These are phyloP conservation scores for Aspergillus nidulans DNA, from an alignment of 495 filamentous ascomycete species.

Conservation along the genomic window DNA sequence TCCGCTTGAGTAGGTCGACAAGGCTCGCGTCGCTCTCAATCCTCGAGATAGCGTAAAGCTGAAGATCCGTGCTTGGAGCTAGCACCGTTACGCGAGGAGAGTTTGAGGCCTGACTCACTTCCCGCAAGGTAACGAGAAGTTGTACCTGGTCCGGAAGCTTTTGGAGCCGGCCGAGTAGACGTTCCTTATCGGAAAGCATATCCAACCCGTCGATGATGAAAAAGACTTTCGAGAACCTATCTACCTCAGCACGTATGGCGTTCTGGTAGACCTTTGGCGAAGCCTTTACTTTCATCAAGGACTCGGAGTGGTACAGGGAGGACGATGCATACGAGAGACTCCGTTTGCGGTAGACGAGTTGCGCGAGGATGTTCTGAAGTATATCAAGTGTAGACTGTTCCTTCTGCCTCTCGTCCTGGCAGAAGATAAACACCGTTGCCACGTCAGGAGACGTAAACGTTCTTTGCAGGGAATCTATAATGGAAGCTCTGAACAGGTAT, in stretches of 20 bases:
- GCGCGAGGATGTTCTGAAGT: conserved; percentile 26
- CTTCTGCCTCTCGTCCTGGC: conserved; percentile 25
- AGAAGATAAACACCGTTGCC: conserved; percentile 29
- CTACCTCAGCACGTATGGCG: conserved; percentile 33
- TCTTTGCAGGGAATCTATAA: conserved; percentile 28
- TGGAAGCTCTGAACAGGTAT: conserved; percentile 17
- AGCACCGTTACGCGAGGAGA: conserved; percentile 13
- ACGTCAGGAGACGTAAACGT: conserved; percentile 33
- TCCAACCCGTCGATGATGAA: conserved; percentile 33
- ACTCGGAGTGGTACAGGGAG: conserved; percentile 22
- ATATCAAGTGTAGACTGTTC: conserved; percentile 20
- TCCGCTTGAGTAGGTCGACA: conserved; percentile 2
- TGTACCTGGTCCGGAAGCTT: conserved; percentile 35
- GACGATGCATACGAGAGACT: conserved; percentile 19
- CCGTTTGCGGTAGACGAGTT: conserved; percentile 31
- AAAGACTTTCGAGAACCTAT: conserved; percentile 29
- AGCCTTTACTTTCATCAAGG: conserved; percentile 15
- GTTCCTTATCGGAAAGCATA: conserved; percentile 26
- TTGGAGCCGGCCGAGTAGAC: conserved; percentile 28
- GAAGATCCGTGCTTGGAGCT: conserved; percentile 18
- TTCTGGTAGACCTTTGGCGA: conserved; percentile 31
- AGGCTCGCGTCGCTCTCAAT: conserved; percentile 14
- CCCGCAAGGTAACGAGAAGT: conserved; percentile 29
- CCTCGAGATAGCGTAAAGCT: conserved; percentile 16
- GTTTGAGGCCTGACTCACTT: conserved; percentile 16